Evolutionary conservation across 768 basidiomycete species (phyloP), one percentile per base, ranked within the genome.

Genomic region (Tulasnella sp.): DNA sequence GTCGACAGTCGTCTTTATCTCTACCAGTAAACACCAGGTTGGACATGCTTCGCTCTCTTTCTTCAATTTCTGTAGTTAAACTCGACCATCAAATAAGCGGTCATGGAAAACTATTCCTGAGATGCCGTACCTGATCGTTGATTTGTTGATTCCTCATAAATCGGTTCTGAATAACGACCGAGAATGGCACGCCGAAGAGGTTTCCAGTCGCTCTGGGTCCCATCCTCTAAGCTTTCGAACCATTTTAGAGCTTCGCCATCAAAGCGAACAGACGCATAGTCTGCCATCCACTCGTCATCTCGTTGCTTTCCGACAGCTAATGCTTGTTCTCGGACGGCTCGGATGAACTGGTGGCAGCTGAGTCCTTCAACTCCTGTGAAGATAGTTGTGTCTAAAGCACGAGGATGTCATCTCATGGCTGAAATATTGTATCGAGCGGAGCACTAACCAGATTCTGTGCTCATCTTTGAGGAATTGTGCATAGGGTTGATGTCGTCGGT

Each of bases 221-320:
- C 27, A 27, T 74, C 73, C 12, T 74, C 73, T 10, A 74, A 38
- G 12, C n/a, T 40, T 24, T n/a, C 46, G 34, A 74, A 74, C 73
- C 73, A 74, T 39, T 19, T 74, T 2, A 74, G 38, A 74, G 73
- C 73, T 14, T 74, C 38, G 18, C 38, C 73, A 12, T 39, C 38
- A 14, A 74, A 74, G 31, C 73, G 9, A 27, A 46, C 38, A 24
- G 39, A 39, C 18, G 39, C 73, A 21, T 74, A 74, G 73, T 74
- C 73, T 36, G 46, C 73, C 73, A 74, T 74, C 73, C 73, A 74
- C 18, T 21, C 10, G 38, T 74, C 38, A 39, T 74, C 73, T 19
- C 34, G 31, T 24, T 74, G 73, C n/a, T 36, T 39, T n/a, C 24
- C 73, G 4, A 19, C 39, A 10, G 16, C 73, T 19, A 74, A 10